A percentile compares a stretch with the other conserved stretches of the same genome.
These are phyloP conservation scores for Paracamarosporium sp. DNA, from an alignment of 2,329 filamentous ascomycete species.

Conservation along the genomic window DNA sequence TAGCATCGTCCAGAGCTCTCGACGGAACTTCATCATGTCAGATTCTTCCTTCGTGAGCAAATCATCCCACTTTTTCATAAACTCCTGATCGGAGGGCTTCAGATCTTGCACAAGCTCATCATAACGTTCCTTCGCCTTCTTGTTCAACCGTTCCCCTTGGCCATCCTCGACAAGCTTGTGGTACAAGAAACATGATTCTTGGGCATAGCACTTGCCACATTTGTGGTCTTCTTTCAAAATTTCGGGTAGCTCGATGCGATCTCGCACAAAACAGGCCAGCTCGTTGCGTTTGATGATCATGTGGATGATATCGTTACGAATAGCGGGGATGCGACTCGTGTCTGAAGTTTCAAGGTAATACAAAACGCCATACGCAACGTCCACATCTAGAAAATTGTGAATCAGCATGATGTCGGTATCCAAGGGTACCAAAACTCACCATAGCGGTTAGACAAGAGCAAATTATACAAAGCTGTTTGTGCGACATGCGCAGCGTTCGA, in stretches of 20 bases:
- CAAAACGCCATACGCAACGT: constrained; percentile 86
- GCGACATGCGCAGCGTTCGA: constrained; percentile 84
- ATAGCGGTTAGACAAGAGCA: constrained; percentile 91
- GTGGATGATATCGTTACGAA: constrained; percentile 87
- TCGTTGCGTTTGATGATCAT: constrained; percentile 98
- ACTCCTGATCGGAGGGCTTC: constrained; percentile 75
- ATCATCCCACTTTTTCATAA: constrained; percentile 94
- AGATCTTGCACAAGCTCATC: constrained; percentile 80
- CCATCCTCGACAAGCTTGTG: constrained; percentile 90
- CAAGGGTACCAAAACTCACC: constrained; percentile 50
- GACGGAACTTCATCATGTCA: constrained; percentile 82
- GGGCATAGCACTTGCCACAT: constrained; percentile 89
- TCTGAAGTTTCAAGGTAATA: constrained; percentile 95
- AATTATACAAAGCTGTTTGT: constrained; percentile 92
- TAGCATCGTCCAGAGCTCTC: constrained; percentile 96
- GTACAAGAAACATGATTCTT: constrained; percentile 89
- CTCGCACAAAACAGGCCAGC: constrained; percentile 82
- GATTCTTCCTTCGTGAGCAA: constrained; percentile 94
- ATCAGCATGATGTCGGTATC: constrained; percentile 18
- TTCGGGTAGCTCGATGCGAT: constrained; percentile 80
- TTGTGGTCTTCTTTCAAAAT: constrained; percentile 84
- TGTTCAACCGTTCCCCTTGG: constrained; percentile 78
- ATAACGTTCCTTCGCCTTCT: constrained; percentile 81
- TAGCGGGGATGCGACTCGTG: constrained; percentile 81
- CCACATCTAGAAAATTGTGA: constrained; percentile 66